Conservation (phyloP, 257 asterid species). For the Nicotiana paniculata region DNA sequence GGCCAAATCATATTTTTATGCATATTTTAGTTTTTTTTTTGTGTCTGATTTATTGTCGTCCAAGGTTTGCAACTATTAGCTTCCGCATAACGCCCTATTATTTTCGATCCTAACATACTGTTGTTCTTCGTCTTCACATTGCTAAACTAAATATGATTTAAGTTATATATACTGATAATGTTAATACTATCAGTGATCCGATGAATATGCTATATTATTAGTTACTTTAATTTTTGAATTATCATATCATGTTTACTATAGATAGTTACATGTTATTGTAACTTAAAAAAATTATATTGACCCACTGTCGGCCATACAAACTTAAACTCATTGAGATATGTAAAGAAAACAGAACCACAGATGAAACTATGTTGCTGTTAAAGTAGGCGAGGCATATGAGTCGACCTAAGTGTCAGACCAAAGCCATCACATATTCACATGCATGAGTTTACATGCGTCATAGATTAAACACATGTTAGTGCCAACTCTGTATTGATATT, state of each 20-base stretch:
- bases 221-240: neutral
- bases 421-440: slow-evolving; percentile 5
- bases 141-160: too few species aligned
- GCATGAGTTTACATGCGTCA: neutral
- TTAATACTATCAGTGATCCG: too few species aligned
- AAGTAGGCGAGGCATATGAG: slow-evolving; percentile 6
- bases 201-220: neutral
- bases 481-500: neutral
- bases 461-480: neutral
- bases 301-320: too few species aligned
- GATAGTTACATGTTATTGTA: neutral
- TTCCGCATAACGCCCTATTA: too few species aligned
- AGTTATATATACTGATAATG: too few species aligned
- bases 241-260: neutral
- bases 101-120: too few species aligned
- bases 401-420: neutral
- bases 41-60: too few species aligned
- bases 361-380: neutral
- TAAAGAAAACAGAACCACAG: neutral
- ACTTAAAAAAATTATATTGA: too few species aligned
- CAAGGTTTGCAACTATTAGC: too few species aligned
- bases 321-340: neutral
- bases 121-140: too few species aligned
- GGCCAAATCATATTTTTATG: too few species aligned
- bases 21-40: too few species aligned